Percentiles rank a stretch among this genome's conserved stretches.
Evolutionary conservation across 192 early-diverging fungal species (phyloP).

Genomic region (Mortierella hygrophila): DNA sequence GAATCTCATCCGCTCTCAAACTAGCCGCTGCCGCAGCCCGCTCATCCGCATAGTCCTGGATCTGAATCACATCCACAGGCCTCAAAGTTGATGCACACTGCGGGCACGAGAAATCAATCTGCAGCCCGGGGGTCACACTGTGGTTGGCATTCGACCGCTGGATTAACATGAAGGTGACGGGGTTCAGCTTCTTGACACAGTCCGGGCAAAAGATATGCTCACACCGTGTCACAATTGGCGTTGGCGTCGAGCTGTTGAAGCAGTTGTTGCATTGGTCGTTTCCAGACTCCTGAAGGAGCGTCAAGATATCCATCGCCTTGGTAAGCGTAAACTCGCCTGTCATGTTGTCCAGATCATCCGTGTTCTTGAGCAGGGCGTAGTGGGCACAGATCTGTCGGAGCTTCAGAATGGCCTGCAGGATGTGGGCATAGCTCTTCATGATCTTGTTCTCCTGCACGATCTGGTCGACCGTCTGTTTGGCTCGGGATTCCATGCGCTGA

Average conservation of each 20-base stretch:
- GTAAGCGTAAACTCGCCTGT: conserved; percentile 33
- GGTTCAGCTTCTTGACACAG: conserved; percentile 54
- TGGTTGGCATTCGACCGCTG: conserved; percentile 27
- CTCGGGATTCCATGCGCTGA: conserved; percentile 71
- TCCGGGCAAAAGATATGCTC: conserved; percentile 59
- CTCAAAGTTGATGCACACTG: conserved; percentile 56
- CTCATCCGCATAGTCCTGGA: conserved; percentile 61
- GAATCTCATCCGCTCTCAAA: conserved; percentile 17
- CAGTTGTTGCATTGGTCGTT: conserved; percentile 56
- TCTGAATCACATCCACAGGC: conserved; percentile 59
- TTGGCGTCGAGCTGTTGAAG: conserved; percentile 27
- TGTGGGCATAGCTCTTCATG: conserved; percentile 78
- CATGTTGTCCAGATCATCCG: conserved; percentile 30
- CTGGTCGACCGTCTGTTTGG: conserved; percentile 68
- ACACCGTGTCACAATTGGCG: conserved; percentile 46
- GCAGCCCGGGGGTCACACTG: conserved; percentile 27
- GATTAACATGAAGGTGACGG: conserved; percentile 37
- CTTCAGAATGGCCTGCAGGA: conserved; percentile 68
- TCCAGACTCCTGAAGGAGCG: conserved; percentile 48
- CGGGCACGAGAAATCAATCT: conserved; percentile 57
- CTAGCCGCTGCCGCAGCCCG: neutral
- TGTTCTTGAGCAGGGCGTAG: conserved; percentile 48
- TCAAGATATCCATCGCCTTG: conserved; percentile 39
- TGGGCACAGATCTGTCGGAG: conserved; percentile 56
- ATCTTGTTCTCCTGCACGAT: conserved; percentile 71